phyloP scores from a whole-genome alignment of 1,284 basidiomycete species.

The Leccinum proximum region DNA sequence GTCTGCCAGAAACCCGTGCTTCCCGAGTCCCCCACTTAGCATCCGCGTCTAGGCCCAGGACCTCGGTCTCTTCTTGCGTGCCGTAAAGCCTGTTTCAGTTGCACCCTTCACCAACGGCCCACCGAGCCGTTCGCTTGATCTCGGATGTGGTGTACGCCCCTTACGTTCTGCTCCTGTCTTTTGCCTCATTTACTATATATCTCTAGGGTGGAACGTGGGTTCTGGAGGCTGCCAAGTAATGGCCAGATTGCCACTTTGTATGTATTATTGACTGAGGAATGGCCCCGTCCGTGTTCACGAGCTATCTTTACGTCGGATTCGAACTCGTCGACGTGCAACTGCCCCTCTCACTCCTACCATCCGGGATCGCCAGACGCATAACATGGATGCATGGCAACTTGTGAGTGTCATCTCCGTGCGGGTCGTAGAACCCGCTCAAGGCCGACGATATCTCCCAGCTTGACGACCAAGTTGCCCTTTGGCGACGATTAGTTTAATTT shows the following conservation, averaged over 20 bases:
- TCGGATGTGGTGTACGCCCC: conserved; percentile 65
- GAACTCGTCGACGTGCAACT: conserved; percentile 73
- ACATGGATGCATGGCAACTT: conserved; percentile 75
- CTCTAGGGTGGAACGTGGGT: conserved; percentile 66
- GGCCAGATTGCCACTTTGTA: conserved; percentile 66
- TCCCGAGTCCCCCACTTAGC: conserved; percentile 7
- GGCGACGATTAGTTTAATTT: conserved; percentile 78
- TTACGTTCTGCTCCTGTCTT: background rate
- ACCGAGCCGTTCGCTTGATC: conserved; percentile 55
- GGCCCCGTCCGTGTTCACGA: conserved; percentile 9
- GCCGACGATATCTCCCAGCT: conserved; percentile 35
- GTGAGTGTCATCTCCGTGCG: conserved; percentile 37
- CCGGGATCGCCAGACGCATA: conserved; percentile 50
- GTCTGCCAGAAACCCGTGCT: conserved; percentile 23
- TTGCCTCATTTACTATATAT: conserved; percentile 2
- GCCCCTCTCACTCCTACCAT: conserved; percentile 46
- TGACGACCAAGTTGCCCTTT: conserved; percentile 71
- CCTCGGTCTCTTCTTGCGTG: conserved; percentile 45
- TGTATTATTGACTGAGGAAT: conserved; percentile 25
- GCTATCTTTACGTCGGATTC: conserved; percentile 56
- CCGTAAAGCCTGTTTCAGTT: conserved; percentile 52
- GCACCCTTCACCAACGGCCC: conserved; percentile 44
- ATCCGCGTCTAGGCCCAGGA: no score
- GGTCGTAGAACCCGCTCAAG: conserved; percentile 1
- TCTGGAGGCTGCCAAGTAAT: conserved; percentile 67